Percentiles rank a stretch among this genome's conserved stretches.
These are phyloP conservation scores for Sisymbrium irio DNA, from an alignment of 345 rosid genomes.

Conservation along the genomic window DNA sequence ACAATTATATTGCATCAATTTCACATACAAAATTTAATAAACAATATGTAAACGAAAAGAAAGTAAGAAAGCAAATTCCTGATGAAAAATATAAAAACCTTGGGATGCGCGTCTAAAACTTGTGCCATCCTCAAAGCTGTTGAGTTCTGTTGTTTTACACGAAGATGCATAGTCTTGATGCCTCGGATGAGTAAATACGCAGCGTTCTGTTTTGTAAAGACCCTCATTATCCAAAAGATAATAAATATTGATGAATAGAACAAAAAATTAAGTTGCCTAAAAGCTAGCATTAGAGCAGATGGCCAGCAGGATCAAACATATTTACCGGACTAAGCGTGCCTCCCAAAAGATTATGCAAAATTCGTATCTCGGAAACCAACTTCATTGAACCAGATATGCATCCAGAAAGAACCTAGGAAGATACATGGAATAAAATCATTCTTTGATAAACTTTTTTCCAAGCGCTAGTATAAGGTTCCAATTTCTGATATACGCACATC, in stretches of 20 bases:
- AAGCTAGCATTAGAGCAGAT: not conserved
- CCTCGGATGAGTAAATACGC: conserved; percentile 86
- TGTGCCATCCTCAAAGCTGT: conserved; percentile 86
- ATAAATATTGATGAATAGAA: too few species aligned
- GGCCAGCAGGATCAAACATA: not conserved
- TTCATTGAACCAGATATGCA: conserved; percentile 72
- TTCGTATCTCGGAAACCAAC: conserved; percentile 63
- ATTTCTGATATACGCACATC: conserved; percentile 51
- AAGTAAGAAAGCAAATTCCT: not conserved
- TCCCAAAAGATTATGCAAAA: conserved; percentile 76
- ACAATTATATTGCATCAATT: not conserved
- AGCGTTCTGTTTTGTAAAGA: conserved; percentile 52
- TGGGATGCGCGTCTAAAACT: conserved; percentile 87
- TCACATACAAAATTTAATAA: too few species aligned
- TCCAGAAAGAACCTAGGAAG: conserved; percentile 72
- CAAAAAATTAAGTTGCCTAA: too few species aligned
- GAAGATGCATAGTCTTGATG: conserved; percentile 98
- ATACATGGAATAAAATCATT: not conserved
- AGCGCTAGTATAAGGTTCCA: not conserved
- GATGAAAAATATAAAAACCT: conserved; percentile 29
- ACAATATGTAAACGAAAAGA: not conserved
- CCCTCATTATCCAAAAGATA: too few species aligned
- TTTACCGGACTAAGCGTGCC: conserved; percentile 86
- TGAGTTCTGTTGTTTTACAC: conserved; percentile 80
- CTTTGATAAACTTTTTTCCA: not conserved